Evolutionary conservation across 352 stramenopile species (phyloP).

Genomic region (Phytophthora fragariaefolia): DNA sequence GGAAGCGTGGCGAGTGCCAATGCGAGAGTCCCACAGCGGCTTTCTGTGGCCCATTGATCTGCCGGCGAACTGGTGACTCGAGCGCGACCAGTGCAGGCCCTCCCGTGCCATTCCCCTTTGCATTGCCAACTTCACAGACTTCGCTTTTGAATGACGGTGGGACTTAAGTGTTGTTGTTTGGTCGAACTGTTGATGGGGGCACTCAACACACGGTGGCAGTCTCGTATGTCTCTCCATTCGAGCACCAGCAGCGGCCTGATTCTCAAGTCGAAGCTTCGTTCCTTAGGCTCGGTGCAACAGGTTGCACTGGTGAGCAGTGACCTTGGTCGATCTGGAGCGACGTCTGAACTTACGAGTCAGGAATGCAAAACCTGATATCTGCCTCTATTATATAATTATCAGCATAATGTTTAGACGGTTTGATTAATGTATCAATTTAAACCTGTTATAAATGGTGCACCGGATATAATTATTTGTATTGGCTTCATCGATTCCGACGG

Average conservation of each 20-base stretch:
- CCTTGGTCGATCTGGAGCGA: not conserved
- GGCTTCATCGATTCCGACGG: not conserved
- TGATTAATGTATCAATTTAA: not conserved
- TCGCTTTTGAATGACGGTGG: no score
- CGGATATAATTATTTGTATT: not conserved
- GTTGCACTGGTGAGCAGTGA: no score
- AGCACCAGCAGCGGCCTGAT: not conserved
- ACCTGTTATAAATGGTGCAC: not conserved
- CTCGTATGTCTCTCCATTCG: no score
- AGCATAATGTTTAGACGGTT: no score
- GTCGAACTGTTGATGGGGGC: not conserved
- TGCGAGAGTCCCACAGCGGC: conserved; percentile 5
- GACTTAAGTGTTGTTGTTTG: not conserved
- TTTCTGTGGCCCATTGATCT: not conserved
- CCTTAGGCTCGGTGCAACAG: conserved; percentile 1
- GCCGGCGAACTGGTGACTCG: not conserved
- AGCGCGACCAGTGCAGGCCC: not conserved
- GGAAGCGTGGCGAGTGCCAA: conserved; percentile 16
- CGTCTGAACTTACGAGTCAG: conserved; percentile 1
- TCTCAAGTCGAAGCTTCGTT: not conserved
- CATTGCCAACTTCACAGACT: not conserved
- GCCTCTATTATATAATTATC: not conserved
- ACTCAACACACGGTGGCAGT: no score
- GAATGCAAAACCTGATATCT: not conserved
- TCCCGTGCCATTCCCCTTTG: not conserved